Base-by-base conservation (phyloP, 768 basidiomycete genomes). In the Auricularia auricula-judae region DNA sequence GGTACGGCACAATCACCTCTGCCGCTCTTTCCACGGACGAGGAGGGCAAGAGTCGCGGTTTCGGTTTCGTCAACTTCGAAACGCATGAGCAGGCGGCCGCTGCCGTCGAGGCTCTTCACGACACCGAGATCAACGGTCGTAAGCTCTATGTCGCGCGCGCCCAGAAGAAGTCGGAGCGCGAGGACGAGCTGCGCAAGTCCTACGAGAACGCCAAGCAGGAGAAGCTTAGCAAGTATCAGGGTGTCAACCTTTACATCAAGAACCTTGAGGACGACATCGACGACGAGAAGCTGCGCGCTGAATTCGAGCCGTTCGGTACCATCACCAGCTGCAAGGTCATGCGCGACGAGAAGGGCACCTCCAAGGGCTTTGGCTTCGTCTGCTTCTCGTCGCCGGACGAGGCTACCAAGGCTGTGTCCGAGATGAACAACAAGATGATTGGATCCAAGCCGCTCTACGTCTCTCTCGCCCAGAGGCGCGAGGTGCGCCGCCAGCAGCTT, bases 391-490 rank as follows among this genome's bases (percentile, higher is more conserved):
- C 93, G 63, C 94, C 97, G 60, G 97, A 99, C 69, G 97, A 99
- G 79, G 95, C 97, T 29, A 98, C 93, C 72, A 98, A 98, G 81
- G 97, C 97, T 66, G 94, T 98, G 66, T 91, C 93, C 64, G 97
- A 99, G 81, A 97, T 99, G 94, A 99, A 99, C 84, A 98, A 97
- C 85, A 96, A 96, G 81, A 98, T 98, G 88, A 92, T 98, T 72
- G 96, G 96, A 67, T 85, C 88, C 69, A 99, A 99, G 80, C 97
- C 97, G 63, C 86, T 99, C 71, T 99, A 98, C 73, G 97, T 99
- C 74, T 95, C 96, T 51, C 87, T 98, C 69, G 97, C 97, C 70
- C 97, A 99, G 75, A 93, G 96, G 69, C 93, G 94, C 67, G 97
- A 99, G 73, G 91, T 97, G 72, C 91, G 97, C 75, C 86, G 95